Evolutionary conservation across 2,329 filamentous ascomycete genomes (phyloP).

Genomic region (Coniochaeta sp.): DNA sequence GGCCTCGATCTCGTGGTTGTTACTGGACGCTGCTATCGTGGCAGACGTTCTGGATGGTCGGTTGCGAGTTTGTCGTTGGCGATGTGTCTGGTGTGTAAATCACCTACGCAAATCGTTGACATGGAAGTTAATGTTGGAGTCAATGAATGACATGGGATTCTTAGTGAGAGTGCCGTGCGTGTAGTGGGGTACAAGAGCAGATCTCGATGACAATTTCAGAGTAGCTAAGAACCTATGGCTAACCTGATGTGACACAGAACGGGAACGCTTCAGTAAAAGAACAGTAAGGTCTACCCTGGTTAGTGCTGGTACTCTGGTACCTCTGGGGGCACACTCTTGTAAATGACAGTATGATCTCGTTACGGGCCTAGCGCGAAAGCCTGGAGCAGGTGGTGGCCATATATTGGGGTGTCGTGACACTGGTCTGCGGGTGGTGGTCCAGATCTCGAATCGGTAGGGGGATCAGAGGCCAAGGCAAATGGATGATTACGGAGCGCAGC

Average conservation of each 20-base stretch:
- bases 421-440: neutral
- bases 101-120: neutral
- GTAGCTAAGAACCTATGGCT: neutral
- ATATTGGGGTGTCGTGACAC: neutral
- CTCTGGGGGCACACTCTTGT: too few species aligned
- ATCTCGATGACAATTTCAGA: slow-evolving; percentile 1
- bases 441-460: neutral
- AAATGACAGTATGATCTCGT: neutral
- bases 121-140: slow-evolving; percentile 1
- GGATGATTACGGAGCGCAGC: neutral
- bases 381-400: neutral
- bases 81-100: neutral
- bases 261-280: neutral
- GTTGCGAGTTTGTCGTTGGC: neutral
- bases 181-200: neutral
- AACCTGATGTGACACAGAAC: neutral
- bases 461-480: neutral
- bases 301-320: neutral
- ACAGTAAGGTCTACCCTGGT: too few species aligned
- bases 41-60: neutral
- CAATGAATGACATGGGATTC: slow-evolving; percentile 2
- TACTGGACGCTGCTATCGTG: neutral
- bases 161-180: neutral
- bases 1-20: neutral
- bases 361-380: neutral